Evolutionary conservation across 371 early-diverging fungal genomes (phyloP).

Genomic region (Polyrhizophydium stewartii): DNA sequence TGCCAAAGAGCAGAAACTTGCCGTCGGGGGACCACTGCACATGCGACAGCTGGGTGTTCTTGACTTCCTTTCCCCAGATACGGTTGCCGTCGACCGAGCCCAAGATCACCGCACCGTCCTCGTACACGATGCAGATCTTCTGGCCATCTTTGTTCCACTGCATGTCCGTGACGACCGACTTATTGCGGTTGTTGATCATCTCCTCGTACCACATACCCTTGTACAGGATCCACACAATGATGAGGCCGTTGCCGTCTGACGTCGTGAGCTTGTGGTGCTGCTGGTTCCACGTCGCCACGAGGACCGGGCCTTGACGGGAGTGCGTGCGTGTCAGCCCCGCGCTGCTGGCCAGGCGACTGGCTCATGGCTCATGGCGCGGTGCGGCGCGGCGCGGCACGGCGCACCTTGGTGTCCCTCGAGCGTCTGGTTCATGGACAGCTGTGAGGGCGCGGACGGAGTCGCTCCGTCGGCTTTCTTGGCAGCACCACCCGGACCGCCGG

Average conservation of each 20-base stretch:
- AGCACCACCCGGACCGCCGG: conserved; percentile 1
- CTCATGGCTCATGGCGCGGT: no score
- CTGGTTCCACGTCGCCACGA: conserved; percentile 48
- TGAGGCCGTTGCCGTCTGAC: conserved; percentile 49
- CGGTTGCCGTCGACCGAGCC: conserved; percentile 58
- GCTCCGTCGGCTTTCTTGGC: conserved; percentile 15
- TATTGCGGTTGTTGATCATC: conserved; percentile 57
- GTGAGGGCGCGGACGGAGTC: conserved; percentile 20
- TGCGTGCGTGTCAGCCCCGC: not conserved
- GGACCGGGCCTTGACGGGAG: conserved; percentile 32
- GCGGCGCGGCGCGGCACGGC: not conserved
- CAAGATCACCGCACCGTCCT: conserved; percentile 59
- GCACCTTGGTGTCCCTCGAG: conserved; percentile 49
- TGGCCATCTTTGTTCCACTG: conserved; percentile 50
- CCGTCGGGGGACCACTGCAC: conserved; percentile 55
- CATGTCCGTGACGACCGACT: conserved; percentile 47
- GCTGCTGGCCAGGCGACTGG: no score
- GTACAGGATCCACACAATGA: conserved; percentile 58
- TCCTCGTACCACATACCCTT: conserved; percentile 59
- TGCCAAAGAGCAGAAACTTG: conserved; percentile 43
- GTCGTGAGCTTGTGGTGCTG: conserved; percentile 50
- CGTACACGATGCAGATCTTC: conserved; percentile 51
- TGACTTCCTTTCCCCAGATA: conserved; percentile 53
- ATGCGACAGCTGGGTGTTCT: conserved; percentile 28
- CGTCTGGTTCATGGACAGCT: conserved; percentile 54